phyloP scores from a whole-genome alignment of 257 asterid species.

The Penstemon barbatus region DNA sequence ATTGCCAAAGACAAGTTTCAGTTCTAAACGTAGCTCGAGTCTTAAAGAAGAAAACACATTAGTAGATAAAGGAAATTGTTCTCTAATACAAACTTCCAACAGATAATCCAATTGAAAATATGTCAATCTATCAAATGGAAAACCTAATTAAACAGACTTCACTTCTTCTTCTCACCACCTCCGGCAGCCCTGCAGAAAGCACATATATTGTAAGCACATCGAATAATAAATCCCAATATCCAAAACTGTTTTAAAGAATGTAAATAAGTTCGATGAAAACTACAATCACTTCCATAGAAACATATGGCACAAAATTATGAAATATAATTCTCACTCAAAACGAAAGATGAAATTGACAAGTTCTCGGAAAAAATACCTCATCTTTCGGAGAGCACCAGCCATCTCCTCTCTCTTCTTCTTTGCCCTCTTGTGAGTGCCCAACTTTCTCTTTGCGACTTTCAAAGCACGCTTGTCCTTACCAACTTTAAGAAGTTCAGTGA shows the following conservation, averaged over 20 bases:
- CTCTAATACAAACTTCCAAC: slow-evolving; percentile 12
- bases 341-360: no score
- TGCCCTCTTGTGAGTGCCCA: slow-evolving; percentile 75
- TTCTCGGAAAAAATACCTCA: slow-evolving; percentile 44
- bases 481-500: slow-evolving; percentile 61
- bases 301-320: neutral
- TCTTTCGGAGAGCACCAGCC: slow-evolving; percentile 65
- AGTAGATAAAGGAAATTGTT: slow-evolving; percentile 23
- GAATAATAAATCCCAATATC: neutral
- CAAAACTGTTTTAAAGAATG: no score
- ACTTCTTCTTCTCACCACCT: slow-evolving; percentile 94
- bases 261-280: no score
- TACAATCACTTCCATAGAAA: no score
- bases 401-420: slow-evolving; percentile 78
- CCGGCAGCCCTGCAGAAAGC: slow-evolving; percentile 76
- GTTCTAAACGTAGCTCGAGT: neutral
- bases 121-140: slow-evolving; percentile 20
- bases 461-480: slow-evolving; percentile 59
- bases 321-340: no score
- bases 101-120: slow-evolving; percentile 10
- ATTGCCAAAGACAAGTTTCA: slow-evolving; percentile 1
- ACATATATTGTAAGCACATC: neutral
- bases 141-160: slow-evolving; percentile 25
- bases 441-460: slow-evolving; percentile 61
- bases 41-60: slow-evolving; percentile 31